A percentile compares a stretch with the other conserved stretches of the same genome.
phyloP scores from a whole-genome alignment of 306 rosid genomes.

The Vigna trinervia region DNA sequence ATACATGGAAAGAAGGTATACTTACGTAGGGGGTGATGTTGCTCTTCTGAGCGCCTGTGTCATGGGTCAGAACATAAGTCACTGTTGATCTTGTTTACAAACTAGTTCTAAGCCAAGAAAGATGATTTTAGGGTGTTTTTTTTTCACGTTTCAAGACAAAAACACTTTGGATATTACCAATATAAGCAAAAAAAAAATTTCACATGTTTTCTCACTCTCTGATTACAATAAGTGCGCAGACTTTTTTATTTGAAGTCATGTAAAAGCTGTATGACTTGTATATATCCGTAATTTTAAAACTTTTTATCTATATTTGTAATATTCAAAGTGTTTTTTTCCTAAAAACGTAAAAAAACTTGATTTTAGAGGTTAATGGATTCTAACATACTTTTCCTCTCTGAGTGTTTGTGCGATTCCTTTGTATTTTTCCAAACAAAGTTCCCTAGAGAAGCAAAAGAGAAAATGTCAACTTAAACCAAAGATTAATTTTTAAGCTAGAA shows the following conservation, averaged over 20 bases:
- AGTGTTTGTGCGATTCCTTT: no score
- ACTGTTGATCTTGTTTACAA: not conserved
- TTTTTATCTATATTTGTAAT: no score
- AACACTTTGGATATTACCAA: no score
- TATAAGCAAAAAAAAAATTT: no score
- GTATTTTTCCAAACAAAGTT: not conserved
- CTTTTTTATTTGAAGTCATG: no score
- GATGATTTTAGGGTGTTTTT: not conserved
- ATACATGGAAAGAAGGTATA: not conserved
- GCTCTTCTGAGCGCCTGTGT: slow-evolving; percentile 32
- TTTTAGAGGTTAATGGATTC: not conserved
- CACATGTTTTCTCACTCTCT: no score
- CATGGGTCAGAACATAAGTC: not conserved
- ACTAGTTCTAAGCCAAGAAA: not conserved
- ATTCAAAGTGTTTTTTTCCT: no score
- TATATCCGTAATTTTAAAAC: no score
- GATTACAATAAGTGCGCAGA: no score
- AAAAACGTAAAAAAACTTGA: not conserved
- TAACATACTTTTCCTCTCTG: slow-evolving; percentile 36
- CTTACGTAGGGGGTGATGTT: slow-evolving; percentile 33
- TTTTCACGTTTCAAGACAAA: no score
- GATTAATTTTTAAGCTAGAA: no score
- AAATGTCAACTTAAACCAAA: slow-evolving; percentile 4
- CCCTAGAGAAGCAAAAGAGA: slow-evolving; percentile 38
- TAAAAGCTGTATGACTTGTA: no score